Conservation (phyloP, 371 early-diverging fungal genomes). For the Circinella umbellata region DNA sequence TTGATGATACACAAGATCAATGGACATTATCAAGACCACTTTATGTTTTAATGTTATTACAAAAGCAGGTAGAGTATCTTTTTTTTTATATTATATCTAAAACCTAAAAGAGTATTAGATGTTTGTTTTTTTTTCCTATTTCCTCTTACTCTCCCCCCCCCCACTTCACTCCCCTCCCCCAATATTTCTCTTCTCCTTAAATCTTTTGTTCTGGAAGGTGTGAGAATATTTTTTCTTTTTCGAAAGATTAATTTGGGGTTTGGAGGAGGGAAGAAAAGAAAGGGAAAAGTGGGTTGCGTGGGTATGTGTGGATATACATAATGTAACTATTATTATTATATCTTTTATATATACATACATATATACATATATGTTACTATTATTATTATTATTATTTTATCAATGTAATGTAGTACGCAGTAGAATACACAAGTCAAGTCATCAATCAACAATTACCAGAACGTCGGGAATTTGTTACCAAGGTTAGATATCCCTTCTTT, state of each 20-base stretch:
- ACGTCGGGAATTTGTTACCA: constrained; percentile 67
- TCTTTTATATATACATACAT: no score
- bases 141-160: no score
- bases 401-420: constrained; percentile 49
- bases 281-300: no score
- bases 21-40: constrained; percentile 88
- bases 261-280: no score
- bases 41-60: constrained; percentile 76
- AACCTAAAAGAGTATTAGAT: no score
- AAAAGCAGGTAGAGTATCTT: constrained; percentile 59
- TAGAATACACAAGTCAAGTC: constrained; percentile 69
- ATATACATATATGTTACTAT: not conserved
- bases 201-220: constrained; percentile 6
- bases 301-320: not conserved
- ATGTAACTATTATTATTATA: no score
- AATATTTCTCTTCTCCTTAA: no score
- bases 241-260: no score
- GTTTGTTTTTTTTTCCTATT: no score
- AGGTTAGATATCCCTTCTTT: constrained; percentile 39
- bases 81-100: no score
- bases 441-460: constrained; percentile 76
- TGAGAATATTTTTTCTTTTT: not conserved
- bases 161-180: no score
- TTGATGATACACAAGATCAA: constrained; percentile 81
- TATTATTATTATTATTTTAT: no score